Percentiles rank a stretch among this genome's conserved stretches.
phyloP scores from a whole-genome alignment of 2,329 filamentous ascomycete species.

The Ophiostoma novo-ulmi region DNA sequence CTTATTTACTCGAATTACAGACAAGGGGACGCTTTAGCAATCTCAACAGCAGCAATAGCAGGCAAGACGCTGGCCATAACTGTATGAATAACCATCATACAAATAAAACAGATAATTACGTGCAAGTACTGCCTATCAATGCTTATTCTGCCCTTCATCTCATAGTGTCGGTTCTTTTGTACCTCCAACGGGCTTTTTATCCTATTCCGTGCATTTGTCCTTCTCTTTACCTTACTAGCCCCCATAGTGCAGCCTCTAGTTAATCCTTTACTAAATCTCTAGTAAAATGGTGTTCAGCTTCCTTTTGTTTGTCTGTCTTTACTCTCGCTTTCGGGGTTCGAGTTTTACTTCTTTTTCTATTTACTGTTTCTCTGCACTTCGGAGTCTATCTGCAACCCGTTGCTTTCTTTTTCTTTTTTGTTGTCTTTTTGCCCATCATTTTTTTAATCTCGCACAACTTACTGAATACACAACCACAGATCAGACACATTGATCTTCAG shows the following conservation, averaged over 20 bases:
- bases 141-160: neutral
- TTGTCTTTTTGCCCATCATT: neutral
- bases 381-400: neutral
- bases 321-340: neutral
- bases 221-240: neutral
- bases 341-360: neutral
- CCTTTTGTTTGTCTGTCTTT: neutral
- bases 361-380: neutral
- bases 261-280: too few relatives aligned
- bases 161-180: neutral
- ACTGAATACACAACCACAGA: too few relatives aligned
- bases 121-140: neutral
- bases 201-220: neutral
- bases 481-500: too few relatives aligned
- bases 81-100: too few relatives aligned
- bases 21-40: neutral
- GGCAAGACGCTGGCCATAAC: neutral
- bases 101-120: neutral
- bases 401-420: neutral
- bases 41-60: neutral
- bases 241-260: neutral
- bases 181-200: conserved; percentile 2
- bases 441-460: neutral
- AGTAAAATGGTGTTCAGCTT: neutral
- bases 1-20: neutral